A percentile compares a stretch with the other conserved stretches of the same genome.
Evolutionary conservation across 1,284 basidiomycete genomes (phyloP).

Genomic region (Ganoderma lingzhi): DNA sequence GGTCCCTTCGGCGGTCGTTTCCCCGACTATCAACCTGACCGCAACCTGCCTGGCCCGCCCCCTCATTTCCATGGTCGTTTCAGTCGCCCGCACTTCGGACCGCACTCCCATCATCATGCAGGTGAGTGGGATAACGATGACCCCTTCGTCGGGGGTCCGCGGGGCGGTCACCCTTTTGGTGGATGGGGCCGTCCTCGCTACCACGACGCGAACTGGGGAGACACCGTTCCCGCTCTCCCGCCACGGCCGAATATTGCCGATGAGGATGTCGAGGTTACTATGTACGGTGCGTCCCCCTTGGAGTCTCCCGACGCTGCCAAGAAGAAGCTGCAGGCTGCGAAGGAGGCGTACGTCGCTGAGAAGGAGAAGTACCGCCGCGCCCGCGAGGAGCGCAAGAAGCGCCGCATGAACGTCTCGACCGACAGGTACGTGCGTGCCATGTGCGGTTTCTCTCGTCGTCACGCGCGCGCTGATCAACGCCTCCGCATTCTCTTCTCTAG

Average conservation of each 20-base stretch:
- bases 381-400: slow-evolving; percentile 57
- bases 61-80: slow-evolving; percentile 22
- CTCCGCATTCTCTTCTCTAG: slow-evolving; percentile 7
- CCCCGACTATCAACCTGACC: slow-evolving; percentile 7
- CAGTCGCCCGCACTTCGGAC: slow-evolving; percentile 15
- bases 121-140: slow-evolving; percentile 22
- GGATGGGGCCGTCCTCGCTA: slow-evolving; percentile 17
- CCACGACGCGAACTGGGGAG: slow-evolving; percentile 25
- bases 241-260: slow-evolving; percentile 14
- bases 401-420: slow-evolving; percentile 37
- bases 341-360: slow-evolving; percentile 67
- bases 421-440: slow-evolving; percentile 42
- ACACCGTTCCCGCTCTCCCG: slow-evolving; percentile 24
- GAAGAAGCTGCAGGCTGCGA: slow-evolving; percentile 72
- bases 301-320: slow-evolving; percentile 51
- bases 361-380: slow-evolving; percentile 73
- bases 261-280: slow-evolving; percentile 30
- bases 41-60: slow-evolving; percentile 18
- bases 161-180: slow-evolving; percentile 16
- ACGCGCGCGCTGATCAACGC: slow-evolving; percentile 27
- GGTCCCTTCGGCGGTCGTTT: slow-evolving; percentile 28
- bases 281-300: slow-evolving; percentile 38
- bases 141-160: slow-evolving; percentile 19
- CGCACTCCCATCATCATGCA: slow-evolving; percentile 6
- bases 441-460: slow-evolving; percentile 13